These are phyloP conservation scores for Colletotrichum orbiculare DNA, from an alignment of 2,329 filamentous ascomycete species.

Conservation along the genomic window DNA sequence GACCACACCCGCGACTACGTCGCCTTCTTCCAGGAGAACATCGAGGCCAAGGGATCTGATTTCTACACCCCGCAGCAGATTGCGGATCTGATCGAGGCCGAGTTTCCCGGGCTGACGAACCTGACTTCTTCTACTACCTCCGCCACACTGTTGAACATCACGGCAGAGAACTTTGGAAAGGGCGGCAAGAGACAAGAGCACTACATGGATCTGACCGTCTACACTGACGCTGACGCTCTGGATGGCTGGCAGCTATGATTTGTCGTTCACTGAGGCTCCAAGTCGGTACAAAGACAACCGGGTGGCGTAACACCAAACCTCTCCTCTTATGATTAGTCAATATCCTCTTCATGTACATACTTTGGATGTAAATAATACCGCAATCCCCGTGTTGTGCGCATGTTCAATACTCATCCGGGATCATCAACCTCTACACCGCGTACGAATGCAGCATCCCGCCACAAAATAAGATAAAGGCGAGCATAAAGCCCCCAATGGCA, in stretches of 20 bases:
- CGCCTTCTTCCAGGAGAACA: conserved; percentile 25
- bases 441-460: background rate
- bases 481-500: background rate
- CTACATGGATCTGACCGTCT: conserved; percentile 9
- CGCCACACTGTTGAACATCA: conserved; percentile 20
- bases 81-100: conserved; percentile 2
- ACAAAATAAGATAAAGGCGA: conserved; percentile 1
- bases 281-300: no score
- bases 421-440: background rate
- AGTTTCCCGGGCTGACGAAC: conserved; percentile 22
- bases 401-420: no score
- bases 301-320: no score
- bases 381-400: background rate
- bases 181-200: conserved; percentile 10
- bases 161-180: conserved; percentile 25
- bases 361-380: background rate
- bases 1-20: conserved; percentile 22
- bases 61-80: conserved; percentile 21
- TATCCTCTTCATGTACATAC: no score
- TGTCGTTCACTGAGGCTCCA: background rate
- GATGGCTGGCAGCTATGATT: conserved; percentile 21
- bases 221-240: conserved; percentile 8
- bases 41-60: conserved; percentile 23
- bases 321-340: no score
- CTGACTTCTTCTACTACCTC: conserved; percentile 17